A percentile compares a stretch with the other conserved stretches of the same genome.
Conservation (phyloP, 163 green algal genomes). For the Prototheca wickerhamii region DNA sequence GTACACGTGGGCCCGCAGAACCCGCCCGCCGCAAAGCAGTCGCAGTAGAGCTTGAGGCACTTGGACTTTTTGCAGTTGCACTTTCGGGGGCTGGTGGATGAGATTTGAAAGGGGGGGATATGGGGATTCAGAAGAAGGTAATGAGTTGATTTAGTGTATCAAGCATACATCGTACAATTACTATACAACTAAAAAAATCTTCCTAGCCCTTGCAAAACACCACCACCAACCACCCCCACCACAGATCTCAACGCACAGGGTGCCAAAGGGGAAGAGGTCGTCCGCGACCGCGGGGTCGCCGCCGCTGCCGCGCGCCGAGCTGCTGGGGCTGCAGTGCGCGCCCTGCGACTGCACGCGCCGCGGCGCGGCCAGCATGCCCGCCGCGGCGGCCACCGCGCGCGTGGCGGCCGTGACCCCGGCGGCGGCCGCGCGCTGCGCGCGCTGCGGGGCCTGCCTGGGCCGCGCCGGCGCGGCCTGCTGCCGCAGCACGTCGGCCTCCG, state of each 20-base stretch:
- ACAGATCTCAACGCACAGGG: no score
- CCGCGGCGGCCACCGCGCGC: constrained; percentile 8
- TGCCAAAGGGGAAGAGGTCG: no score
- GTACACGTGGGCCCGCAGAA: constrained; percentile 55
- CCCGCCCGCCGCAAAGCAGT: constrained; percentile 66
- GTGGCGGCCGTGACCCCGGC: constrained; percentile 12
- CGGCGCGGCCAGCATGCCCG: background rate
- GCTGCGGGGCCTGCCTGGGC: constrained; percentile 1
- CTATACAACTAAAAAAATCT: no score
- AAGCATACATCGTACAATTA: no score
- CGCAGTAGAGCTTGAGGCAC: constrained; percentile 95
- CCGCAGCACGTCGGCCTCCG: background rate
- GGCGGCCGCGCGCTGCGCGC: constrained; percentile 8
- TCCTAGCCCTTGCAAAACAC: no score
- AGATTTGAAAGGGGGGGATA: background rate
- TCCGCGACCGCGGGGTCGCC: background rate
- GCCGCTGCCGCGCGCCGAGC: background rate
- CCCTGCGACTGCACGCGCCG: constrained; percentile 1
- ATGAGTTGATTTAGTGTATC: no score
- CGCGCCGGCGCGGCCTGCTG: background rate
- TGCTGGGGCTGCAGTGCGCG: background rate
- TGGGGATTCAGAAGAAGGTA: background rate
- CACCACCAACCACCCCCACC: no score
- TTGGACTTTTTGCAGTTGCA: constrained; percentile 90
- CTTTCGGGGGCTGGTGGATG: background rate